These are phyloP conservation scores for Myxozyma neotropica DNA, from an alignment of 805 yeast genomes.

Conservation along the genomic window DNA sequence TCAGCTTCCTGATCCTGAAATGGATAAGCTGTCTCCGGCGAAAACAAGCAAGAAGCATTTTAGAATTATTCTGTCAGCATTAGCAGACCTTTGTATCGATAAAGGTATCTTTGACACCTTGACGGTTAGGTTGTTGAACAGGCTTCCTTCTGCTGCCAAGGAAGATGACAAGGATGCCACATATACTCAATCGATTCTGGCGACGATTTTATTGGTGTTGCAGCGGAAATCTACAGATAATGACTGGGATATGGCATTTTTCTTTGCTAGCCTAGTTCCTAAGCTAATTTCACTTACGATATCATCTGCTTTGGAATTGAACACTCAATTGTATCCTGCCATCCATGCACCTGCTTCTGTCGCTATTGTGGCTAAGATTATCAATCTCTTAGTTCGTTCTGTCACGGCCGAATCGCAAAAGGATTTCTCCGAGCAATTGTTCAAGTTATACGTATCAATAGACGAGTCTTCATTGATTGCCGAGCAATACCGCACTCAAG, in stretches of 20 bases:
- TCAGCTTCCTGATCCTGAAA: slow-evolving; percentile 51
- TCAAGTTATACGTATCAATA: slow-evolving; percentile 19
- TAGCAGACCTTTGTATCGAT: slow-evolving; percentile 43
- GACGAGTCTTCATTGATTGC: slow-evolving; percentile 15
- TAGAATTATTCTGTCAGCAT: slow-evolving; percentile 40
- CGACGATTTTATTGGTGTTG: slow-evolving; percentile 39
- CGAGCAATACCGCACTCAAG: slow-evolving; percentile 12
- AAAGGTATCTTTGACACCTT: slow-evolving; percentile 46
- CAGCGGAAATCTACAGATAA: slow-evolving; percentile 26
- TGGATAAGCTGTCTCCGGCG: slow-evolving; percentile 20
- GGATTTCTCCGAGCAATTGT: slow-evolving; percentile 20
- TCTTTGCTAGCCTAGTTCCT: slow-evolving; percentile 33
- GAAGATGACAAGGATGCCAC: slow-evolving; percentile 3
- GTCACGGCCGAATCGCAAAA: slow-evolving; percentile 29
- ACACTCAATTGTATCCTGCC: not conserved
- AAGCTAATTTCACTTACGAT: slow-evolving; percentile 28
- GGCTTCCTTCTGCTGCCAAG: slow-evolving; percentile 37
- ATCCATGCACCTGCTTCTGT: slow-evolving; percentile 20
- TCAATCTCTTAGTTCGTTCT: slow-evolving; percentile 36
- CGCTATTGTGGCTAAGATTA: slow-evolving; percentile 33
- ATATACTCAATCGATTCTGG: slow-evolving; percentile 37
- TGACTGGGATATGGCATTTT: slow-evolving; percentile 33
- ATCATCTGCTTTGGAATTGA: slow-evolving; percentile 14
- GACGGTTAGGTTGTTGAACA: slow-evolving; percentile 45
- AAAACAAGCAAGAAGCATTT: slow-evolving; percentile 35